Evolutionary conservation across 805 yeast species (phyloP), one percentile per base, ranked within the genome.

Genomic region (Wickerhamiella cacticola): DNA sequence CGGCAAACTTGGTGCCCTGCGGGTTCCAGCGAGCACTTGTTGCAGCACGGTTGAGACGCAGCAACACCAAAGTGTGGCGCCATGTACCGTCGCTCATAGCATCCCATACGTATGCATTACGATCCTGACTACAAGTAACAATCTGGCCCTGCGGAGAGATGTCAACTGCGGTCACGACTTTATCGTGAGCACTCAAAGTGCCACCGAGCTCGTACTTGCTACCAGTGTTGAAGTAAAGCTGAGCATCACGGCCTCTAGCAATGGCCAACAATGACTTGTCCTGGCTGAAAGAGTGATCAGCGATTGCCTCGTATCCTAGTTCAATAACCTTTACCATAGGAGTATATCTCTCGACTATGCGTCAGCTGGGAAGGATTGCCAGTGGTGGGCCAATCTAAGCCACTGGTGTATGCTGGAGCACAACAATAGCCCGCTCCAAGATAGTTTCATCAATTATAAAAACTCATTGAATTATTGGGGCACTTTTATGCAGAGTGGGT

Each of bases 31-130:
- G 75, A 45, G 87, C 95, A 56, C 76, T 76, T 2, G 97, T 92
- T 5, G 98, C 98, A 23, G 97, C 96, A 52, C 97, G 75, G 64
- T 82, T 85, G 68, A 92, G 86, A 63, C 98, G 78, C 62, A 94
- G 73, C 49, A 94, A 72, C 23, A 92, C 99, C 59, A 92, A 72
- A 3, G 96, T 87, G 45, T 95, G 95, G 69, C 82, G 86, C 68
- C 78, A 78, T 13, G 73, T 50, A 23, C 76, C 75, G 59, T 76
- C 77, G 28, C 75, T 64, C 52, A 72, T 68, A 29, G 83, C 82
- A 54, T 84, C 88, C 96, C 97, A 92, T 15, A 92, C 99, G 55
- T 88, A 75, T 12, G 97, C 97, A 58, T 92, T 92, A 66, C 99
- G 76, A 66, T 92, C 99, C 68, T 92, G 97, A 8, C 97, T 87